phyloP scores from a whole-genome alignment of 129 eudicot genomes.

The Arctium minus region DNA sequence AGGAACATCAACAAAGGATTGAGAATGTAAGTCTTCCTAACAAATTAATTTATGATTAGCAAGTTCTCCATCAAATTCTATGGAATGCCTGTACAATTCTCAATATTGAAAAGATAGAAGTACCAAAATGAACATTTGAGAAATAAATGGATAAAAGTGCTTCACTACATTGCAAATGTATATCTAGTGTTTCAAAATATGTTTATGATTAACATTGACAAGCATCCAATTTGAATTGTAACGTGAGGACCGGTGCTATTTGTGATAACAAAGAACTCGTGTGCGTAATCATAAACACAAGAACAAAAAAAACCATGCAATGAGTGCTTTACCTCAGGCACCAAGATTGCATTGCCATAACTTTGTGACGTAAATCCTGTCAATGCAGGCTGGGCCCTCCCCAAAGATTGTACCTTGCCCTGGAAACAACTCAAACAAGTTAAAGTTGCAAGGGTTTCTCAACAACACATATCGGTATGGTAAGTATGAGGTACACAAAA shows the following conservation, averaged over 20 bases:
- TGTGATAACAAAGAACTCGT: neutral
- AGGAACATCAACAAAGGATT: too few relatives aligned
- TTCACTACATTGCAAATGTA: neutral
- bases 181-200: too few relatives aligned
- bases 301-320: neutral
- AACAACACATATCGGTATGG: neutral
- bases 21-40: too few relatives aligned
- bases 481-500: neutral
- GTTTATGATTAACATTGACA: too few relatives aligned
- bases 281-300: neutral
- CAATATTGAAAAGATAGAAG: too few relatives aligned
- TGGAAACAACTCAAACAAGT: slow-evolving; percentile 26
- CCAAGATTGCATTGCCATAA: slow-evolving; percentile 9
- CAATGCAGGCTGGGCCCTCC: slow-evolving; percentile 33
- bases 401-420: slow-evolving; percentile 33
- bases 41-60: too few relatives aligned
- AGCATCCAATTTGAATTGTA: too few relatives aligned
- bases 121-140: too few relatives aligned
- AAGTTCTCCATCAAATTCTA: too few relatives aligned
- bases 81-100: too few relatives aligned
- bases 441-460: neutral
- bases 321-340: slow-evolving; percentile 32
- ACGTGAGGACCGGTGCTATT: neutral
- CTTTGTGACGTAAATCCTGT: slow-evolving; percentile 25
- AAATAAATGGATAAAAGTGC: neutral